Evolutionary conservation across 257 asterid genomes (phyloP).

Genomic region (Paulownia fortunei): DNA sequence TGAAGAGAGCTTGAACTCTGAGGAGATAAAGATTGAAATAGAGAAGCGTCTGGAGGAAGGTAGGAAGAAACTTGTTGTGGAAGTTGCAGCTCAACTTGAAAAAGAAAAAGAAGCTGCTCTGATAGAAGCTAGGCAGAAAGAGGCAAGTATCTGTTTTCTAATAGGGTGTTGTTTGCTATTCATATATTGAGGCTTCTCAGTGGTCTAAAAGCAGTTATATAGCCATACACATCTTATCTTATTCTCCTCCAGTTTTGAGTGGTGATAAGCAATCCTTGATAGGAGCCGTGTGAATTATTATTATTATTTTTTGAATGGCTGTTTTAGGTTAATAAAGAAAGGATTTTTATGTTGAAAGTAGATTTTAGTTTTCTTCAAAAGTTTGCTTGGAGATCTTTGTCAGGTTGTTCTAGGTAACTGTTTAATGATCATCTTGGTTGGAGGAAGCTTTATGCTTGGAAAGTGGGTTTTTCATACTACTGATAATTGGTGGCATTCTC

Average conservation of each 20-base stretch:
- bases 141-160: slow-evolving; percentile 56
- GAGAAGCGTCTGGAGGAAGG: slow-evolving; percentile 80
- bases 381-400: not conserved
- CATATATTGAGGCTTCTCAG: not conserved
- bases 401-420: not conserved
- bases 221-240: not conserved
- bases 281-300: no score
- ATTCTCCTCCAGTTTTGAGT: no score
- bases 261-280: no score
- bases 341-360: not conserved
- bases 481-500: not conserved
- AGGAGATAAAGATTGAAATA: slow-evolving; percentile 68
- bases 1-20: slow-evolving; percentile 73
- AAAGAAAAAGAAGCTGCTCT: slow-evolving; percentile 80
- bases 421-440: not conserved
- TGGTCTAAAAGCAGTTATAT: not conserved
- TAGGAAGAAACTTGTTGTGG: slow-evolving; percentile 70
- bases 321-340: not conserved
- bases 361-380: not conserved
- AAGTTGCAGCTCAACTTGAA: slow-evolving; percentile 85
- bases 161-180: not conserved
- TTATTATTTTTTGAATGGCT: not conserved
- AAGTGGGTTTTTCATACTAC: not conserved
- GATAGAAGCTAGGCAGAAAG: slow-evolving; percentile 64
- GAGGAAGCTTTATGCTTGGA: not conserved